phyloP scores from a whole-genome alignment of 2,329 filamentous ascomycete genomes.

The Trichophyton verrucosum region DNA sequence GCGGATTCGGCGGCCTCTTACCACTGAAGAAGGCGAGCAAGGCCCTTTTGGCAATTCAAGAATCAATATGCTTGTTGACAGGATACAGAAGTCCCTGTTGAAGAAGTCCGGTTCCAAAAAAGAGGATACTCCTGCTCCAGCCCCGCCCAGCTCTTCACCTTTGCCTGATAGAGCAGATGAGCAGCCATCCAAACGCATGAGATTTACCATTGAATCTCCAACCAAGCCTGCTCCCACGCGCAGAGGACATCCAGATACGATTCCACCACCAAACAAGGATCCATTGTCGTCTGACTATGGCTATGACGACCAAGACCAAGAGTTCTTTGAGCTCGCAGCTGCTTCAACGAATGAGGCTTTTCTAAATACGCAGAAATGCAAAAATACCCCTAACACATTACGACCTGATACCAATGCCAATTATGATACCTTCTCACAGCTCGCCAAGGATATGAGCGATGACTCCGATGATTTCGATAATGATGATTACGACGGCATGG shows the following conservation, averaged over 20 bases:
- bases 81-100: slow-evolving; percentile 44
- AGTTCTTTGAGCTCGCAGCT: slow-evolving; percentile 28
- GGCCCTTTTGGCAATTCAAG: slow-evolving; percentile 32
- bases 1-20: slow-evolving; percentile 13
- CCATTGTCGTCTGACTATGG: slow-evolving; percentile 34
- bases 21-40: slow-evolving; percentile 11
- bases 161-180: slow-evolving; percentile 25
- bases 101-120: slow-evolving; percentile 16
- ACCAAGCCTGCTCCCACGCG: slow-evolving; percentile 16
- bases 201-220: slow-evolving; percentile 13
- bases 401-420: not conserved
- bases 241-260: not conserved
- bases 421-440: not conserved
- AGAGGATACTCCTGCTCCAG: slow-evolving; percentile 24
- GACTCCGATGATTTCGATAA: slow-evolving; percentile 27
- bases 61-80: slow-evolving; percentile 51
- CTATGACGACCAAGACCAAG: slow-evolving; percentile 36
- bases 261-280: not conserved
- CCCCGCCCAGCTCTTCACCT: slow-evolving; percentile 34
- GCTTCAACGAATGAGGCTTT: slow-evolving; percentile 7
- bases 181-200: slow-evolving; percentile 17
- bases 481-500: slow-evolving; percentile 49
- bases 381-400: not conserved
- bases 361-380: not conserved
- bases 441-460: slow-evolving; percentile 1